These are phyloP conservation scores for Antrodiella citrinella DNA, from an alignment of 768 basidiomycete species.

Conservation along the genomic window DNA sequence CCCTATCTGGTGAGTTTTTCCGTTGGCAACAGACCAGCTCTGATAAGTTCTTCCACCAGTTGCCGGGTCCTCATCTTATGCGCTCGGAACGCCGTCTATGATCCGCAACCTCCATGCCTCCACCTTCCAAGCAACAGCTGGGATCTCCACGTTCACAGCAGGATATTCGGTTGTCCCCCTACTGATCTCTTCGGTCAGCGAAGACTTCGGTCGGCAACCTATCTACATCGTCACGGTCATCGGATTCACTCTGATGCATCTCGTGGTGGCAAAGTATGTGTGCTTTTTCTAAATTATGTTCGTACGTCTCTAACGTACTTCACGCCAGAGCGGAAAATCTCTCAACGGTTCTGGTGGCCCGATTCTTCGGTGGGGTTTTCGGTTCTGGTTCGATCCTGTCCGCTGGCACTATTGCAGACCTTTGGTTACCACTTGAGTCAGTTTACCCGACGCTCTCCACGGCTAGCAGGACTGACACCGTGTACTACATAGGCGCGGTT, in stretches of 20 bases:
- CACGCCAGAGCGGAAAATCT: constrained; percentile 34
- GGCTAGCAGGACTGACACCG: not conserved
- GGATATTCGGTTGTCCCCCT: constrained; percentile 60
- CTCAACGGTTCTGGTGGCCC: constrained; percentile 52
- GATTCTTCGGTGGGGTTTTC: constrained; percentile 57
- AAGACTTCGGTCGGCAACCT: constrained; percentile 62
- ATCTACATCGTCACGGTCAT: constrained; percentile 45
- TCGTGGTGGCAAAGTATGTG: constrained; percentile 34
- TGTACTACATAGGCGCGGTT: constrained; percentile 46
- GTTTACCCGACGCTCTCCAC: constrained; percentile 10
- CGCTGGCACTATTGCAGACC: constrained; percentile 66
- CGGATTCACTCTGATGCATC: constrained; percentile 43
- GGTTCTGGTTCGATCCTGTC: constrained; percentile 64
- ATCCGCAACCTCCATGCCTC: constrained; percentile 29
- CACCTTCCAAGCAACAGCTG: constrained; percentile 21
- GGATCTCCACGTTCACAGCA: constrained; percentile 42
- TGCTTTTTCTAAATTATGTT: not conserved
- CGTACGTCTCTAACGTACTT: not conserved
- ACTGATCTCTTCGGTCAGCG: constrained; percentile 60
- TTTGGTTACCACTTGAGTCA: constrained; percentile 57
- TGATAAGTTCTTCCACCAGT: constrained; percentile 31
- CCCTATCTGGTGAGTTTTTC: constrained; percentile 40
- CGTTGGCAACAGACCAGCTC: too few relatives aligned
- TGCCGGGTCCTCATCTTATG: constrained; percentile 42
- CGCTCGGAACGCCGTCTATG: constrained; percentile 52